phyloP scores from a whole-genome alignment of 2,329 filamentous ascomycete species.

The Thermothelomyces thermophilus region DNA sequence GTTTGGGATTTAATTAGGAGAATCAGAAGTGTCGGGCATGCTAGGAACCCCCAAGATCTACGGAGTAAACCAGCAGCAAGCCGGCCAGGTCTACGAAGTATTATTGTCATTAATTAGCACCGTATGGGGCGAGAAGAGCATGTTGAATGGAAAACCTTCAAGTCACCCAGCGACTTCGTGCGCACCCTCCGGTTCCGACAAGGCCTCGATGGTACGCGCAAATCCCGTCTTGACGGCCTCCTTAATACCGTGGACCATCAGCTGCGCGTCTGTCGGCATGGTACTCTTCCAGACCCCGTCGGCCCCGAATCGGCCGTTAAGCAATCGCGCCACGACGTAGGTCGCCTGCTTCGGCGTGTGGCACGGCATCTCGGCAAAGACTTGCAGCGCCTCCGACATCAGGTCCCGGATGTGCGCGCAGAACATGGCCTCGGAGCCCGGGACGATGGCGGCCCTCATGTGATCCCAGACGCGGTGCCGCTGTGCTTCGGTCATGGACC shows the following conservation, averaged over 20 bases:
- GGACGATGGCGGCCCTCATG: conserved; percentile 22
- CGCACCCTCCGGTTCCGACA: conserved; percentile 8
- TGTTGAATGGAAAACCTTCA: background rate
- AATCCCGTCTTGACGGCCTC: conserved; percentile 23
- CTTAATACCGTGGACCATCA: conserved; percentile 21
- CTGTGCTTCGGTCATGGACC: conserved; percentile 17
- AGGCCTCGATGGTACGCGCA: conserved; percentile 17
- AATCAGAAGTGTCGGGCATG: too few species aligned
- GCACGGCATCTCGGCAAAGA: conserved; percentile 19
- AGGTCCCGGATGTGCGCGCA: conserved; percentile 16
- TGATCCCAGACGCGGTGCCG: conserved; percentile 20
- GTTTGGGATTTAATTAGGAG: too few species aligned
- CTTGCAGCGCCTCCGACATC: conserved; percentile 17
- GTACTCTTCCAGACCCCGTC: conserved; percentile 22
- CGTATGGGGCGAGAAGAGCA: too few species aligned
- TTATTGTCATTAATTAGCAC: too few species aligned
- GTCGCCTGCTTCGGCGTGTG: conserved; percentile 15
- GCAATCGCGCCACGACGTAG: conserved; percentile 12
- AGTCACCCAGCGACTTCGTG: background rate
- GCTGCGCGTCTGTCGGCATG: conserved; percentile 18
- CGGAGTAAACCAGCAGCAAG: too few species aligned
- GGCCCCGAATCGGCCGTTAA: conserved; percentile 21
- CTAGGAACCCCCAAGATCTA: too few species aligned
- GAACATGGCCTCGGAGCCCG: conserved; percentile 22
- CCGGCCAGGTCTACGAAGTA: too few species aligned